These are phyloP conservation scores for Globisporangium cederbergense DNA, from an alignment of 352 stramenopile genomes.

Conservation along the genomic window DNA sequence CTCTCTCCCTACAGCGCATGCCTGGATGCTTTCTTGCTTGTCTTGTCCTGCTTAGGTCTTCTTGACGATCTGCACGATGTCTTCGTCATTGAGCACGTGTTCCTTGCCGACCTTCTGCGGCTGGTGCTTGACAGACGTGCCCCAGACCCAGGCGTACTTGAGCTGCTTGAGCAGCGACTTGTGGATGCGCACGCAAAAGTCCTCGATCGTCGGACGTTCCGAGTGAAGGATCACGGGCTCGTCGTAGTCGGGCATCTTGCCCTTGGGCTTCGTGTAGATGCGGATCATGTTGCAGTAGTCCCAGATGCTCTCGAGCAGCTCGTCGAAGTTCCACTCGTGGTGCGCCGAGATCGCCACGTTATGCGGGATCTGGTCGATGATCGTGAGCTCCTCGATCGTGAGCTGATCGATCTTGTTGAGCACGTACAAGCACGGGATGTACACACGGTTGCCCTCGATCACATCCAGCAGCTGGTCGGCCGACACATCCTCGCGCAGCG, in stretches of 20 bases:
- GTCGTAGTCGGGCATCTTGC: conserved; percentile 94
- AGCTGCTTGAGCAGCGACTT: conserved; percentile 87
- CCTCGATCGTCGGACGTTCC: conserved; percentile 94
- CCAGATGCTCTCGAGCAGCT: conserved; percentile 97
- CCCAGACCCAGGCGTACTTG: conserved; percentile 98
- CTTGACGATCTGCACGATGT: conserved; percentile 99
- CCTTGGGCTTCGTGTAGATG: conserved; percentile 98
- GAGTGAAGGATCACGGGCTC: conserved; percentile 97
- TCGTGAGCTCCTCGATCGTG: conserved; percentile 98
- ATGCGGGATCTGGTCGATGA: conserved; percentile 98
- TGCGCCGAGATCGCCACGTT: conserved; percentile 97
- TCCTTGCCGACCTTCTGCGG: conserved; percentile 98
- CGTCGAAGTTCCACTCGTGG: conserved; percentile 98
- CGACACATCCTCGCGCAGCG: conserved; percentile 94
- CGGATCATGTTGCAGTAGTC: conserved; percentile 97
- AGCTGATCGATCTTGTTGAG: conserved; percentile 99
- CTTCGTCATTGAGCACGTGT: conserved; percentile 96
- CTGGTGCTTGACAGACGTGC: conserved; percentile 96
- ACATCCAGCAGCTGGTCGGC: conserved; percentile 99
- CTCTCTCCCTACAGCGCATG: not conserved
- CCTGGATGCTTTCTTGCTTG: not conserved
- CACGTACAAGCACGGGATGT: conserved; percentile 98
- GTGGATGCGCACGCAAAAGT: conserved; percentile 95
- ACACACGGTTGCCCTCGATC: conserved; percentile 97
- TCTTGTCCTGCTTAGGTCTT: conserved; percentile 61